A percentile compares a stretch with the other conserved stretches of the same genome.
These are phyloP conservation scores for Suillus discolor DNA, from an alignment of 768 basidiomycete species.

Conservation along the genomic window DNA sequence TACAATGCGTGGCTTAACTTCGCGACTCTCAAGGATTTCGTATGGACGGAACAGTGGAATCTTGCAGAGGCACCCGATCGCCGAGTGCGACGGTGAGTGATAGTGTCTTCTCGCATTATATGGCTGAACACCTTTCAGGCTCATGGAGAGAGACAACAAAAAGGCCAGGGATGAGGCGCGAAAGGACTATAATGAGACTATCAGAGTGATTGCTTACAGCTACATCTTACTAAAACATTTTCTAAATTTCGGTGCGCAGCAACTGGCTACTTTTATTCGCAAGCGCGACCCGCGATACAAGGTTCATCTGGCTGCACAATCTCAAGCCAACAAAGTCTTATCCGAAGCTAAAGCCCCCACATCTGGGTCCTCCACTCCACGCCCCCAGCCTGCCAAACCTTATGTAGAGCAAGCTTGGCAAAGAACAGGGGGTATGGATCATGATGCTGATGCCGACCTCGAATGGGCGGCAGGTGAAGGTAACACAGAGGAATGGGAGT, in stretches of 20 bases:
- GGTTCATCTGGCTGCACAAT: constrained; percentile 51
- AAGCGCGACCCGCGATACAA: constrained; percentile 93
- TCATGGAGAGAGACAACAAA: constrained; percentile 97
- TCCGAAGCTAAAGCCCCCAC: constrained; percentile 18
- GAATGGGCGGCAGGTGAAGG: constrained; percentile 78
- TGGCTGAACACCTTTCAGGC: constrained; percentile 39
- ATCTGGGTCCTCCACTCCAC: constrained; percentile 32
- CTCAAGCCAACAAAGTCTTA: constrained; percentile 37
- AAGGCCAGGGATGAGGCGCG: constrained; percentile 86
- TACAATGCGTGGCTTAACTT: constrained; percentile 90
- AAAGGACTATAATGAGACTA: constrained; percentile 90
- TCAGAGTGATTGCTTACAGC: constrained; percentile 54
- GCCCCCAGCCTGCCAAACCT: constrained; percentile 26
- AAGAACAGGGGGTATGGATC: constrained; percentile 42
- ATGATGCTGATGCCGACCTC: constrained; percentile 54
- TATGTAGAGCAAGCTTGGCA: constrained; percentile 95
- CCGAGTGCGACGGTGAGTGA: constrained; percentile 67
- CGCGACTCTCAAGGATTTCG: constrained; percentile 82
- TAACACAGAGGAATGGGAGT: constrained; percentile 86
- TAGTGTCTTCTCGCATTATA: too few relatives aligned
- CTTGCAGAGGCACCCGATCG: constrained; percentile 84
- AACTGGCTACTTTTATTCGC: constrained; percentile 71
- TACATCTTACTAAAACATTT: not conserved
- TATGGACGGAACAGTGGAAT: constrained; percentile 88
- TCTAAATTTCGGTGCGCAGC: constrained; percentile 41